Evolutionary conservation across 2,329 filamentous ascomycete genomes (phyloP), one percentile per base, ranked within the genome.

Genomic region (Monosporascus sp.): DNA sequence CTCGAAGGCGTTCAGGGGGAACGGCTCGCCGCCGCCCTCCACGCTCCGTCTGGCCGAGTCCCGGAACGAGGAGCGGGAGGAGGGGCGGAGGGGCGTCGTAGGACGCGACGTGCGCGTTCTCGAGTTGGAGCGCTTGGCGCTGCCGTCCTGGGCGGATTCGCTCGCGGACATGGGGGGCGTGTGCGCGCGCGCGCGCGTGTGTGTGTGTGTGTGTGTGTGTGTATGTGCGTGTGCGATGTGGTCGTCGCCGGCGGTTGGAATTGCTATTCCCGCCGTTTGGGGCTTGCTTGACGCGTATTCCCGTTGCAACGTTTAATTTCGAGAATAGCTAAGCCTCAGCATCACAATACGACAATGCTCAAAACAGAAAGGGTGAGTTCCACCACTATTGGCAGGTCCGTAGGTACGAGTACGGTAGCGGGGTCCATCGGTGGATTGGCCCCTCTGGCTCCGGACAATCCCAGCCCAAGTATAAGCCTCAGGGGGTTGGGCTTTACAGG

Each of bases 31-130:
- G 37, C 76, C 70, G 49, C 78, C 75, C 60, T 81, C 66, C 68
- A 74, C 72, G 59, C 75, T 74, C 51, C 79, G 80, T 49, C 82
- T 81, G 52, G 85, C 83, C 47, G 86, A 89, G 55, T 91, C 89
- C 66, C 90, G 89, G 58, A 97, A 84, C 14, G 91, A 96, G 19
- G 89, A 91, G 50, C 93, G 87, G 3, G 93, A 97, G 20, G 89
- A 91, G 17, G 93, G 89, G 48, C 93, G 89, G 9, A 99, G 82
- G 31, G 94, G 94, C 4, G 94, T 97, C 2, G 92, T 96, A 22
- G 93, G 94, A 57, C 90, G 86, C 43, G 89, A 66, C 40, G 64
- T 65, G 52, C 66, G 67, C 53, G 65, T 60, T 35, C 65, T 54
- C 47, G 51, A 52, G n/a, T 40, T 31, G 20, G 43, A 26, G 24